phyloP scores from a whole-genome alignment of 169 alveolate genomes.

The Plasmodium gonderi region DNA sequence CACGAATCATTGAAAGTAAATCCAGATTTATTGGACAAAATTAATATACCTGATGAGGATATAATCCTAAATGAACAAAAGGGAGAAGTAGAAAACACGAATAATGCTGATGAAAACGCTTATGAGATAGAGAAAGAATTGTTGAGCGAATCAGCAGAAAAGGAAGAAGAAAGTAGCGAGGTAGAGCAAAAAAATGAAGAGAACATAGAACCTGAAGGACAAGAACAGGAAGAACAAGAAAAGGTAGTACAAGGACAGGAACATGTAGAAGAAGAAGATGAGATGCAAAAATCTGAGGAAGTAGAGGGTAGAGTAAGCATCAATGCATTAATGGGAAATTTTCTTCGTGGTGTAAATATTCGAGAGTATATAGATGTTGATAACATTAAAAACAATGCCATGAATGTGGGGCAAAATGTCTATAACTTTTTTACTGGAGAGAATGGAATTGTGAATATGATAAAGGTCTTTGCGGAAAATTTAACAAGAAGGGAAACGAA shows the following conservation, averaged over 20 bases:
- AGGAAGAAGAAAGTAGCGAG: neutral
- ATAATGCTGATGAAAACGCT: no score
- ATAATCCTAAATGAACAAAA: neutral
- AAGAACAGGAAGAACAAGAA: neutral
- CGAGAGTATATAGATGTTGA: neutral
- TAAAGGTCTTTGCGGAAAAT: neutral
- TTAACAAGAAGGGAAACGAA: neutral
- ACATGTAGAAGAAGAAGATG: neutral
- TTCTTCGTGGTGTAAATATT: neutral
- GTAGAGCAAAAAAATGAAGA: neutral
- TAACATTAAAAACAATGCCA: neutral
- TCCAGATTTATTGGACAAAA: neutral
- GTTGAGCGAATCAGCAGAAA: neutral
- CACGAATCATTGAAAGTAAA: slow-evolving; percentile 8
- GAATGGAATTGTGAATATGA: neutral
- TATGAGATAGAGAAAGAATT: neutral
- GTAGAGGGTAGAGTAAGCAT: neutral
- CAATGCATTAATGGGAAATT: neutral
- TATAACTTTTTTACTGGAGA: neutral
- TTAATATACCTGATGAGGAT: neutral
- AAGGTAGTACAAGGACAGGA: neutral
- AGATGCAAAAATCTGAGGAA: neutral
- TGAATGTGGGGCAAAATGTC: neutral
- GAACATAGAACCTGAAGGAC: neutral
- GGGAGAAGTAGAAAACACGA: neutral